Conservation (phyloP, 108 stramenopile species). For the Cyclotella baltica region DNA sequence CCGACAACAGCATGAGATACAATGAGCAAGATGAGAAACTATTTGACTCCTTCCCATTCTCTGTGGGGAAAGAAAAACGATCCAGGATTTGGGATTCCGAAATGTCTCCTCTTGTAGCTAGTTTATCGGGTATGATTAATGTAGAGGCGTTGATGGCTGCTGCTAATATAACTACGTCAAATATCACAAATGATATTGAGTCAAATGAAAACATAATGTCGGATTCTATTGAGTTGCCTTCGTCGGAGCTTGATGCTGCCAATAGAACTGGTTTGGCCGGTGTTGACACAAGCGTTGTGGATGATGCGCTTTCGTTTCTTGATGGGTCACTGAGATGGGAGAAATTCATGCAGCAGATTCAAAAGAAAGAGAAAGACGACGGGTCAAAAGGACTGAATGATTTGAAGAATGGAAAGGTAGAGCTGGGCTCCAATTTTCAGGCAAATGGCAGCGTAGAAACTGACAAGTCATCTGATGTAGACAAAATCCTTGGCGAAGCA, state of each 20-base stretch:
- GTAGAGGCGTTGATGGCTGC: conserved; percentile 50
- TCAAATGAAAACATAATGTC: conserved; percentile 22
- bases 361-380: conserved; percentile 39
- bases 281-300: neutral
- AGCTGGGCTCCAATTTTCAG: conserved; percentile 3
- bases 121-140: conserved; percentile 48
- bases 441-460: neutral
- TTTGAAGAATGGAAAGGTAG: too few relatives aligned
- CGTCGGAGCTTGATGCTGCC: conserved; percentile 1
- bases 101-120: conserved; percentile 47
- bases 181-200: conserved; percentile 8
- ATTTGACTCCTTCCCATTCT: conserved; percentile 41
- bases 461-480: conserved; percentile 26
- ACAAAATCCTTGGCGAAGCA: conserved; percentile 60
- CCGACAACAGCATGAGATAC: neutral
- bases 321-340: conserved; percentile 53
- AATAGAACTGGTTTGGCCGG: neutral
- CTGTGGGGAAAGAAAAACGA: conserved; percentile 15
- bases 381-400: too few relatives aligned
- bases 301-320: conserved; percentile 44
- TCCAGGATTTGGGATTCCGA: conserved; percentile 34
- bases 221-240: conserved; percentile 13
- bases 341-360: conserved; percentile 36
- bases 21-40: neutral
- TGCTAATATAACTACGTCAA: conserved; percentile 8